Percentiles rank a stretch among this genome's conserved stretches.
These are phyloP conservation scores for Mortierella sp. DNA, from an alignment of 371 early-diverging fungal genomes.

Conservation along the genomic window DNA sequence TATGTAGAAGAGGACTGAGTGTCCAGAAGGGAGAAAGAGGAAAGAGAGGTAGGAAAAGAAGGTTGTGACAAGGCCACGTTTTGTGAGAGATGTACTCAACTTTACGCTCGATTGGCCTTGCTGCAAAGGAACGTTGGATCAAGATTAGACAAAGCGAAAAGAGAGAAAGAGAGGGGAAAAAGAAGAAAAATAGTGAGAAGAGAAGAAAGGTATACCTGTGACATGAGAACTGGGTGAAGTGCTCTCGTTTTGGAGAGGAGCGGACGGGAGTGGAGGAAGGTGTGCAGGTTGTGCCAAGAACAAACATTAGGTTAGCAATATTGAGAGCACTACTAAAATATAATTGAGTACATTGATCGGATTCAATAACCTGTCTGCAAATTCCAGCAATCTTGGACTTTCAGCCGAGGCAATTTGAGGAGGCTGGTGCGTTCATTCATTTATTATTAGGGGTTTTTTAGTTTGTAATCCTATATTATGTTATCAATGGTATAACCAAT, in stretches of 20 bases:
- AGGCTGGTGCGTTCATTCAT: neutral
- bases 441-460: no score
- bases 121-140: conserved; percentile 1
- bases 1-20: neutral
- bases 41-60: neutral
- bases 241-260: neutral
- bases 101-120: conserved; percentile 14
- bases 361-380: no score
- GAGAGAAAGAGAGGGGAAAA: neutral
- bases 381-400: neutral
- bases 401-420: neutral
- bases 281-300: no score
- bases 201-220: neutral
- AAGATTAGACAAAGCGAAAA: neutral
- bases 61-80: neutral
- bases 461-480: no score
- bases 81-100: neutral
- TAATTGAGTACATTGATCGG: no score
- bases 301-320: neutral
- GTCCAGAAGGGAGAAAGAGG: neutral
- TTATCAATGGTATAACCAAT: neutral
- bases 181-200: neutral
- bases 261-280: neutral
- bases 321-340: conserved; percentile 8
- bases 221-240: neutral